Evolutionary conservation across 352 stramenopile species (phyloP), one percentile per base, ranked within the genome.

Genomic region (Pythium coloratum): DNA sequence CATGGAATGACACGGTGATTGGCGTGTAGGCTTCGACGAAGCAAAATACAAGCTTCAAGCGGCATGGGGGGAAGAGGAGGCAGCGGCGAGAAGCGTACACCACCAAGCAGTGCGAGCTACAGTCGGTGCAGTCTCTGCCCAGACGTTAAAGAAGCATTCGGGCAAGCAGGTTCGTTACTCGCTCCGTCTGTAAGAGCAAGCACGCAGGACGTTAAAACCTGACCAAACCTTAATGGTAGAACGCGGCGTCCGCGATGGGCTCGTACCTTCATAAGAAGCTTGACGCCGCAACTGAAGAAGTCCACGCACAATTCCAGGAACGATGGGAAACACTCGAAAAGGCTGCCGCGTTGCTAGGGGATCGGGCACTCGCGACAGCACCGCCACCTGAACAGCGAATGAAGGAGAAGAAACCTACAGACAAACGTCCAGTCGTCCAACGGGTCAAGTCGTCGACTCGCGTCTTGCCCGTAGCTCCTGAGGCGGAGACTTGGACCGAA

Each of bases 191-290:
- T 20, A 44, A 26, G 13, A 20, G 10, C 26, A 14, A 14, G 20
- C 12, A 20, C 18, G 2, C 24, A 26, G 10, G 3, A 34, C 30
- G 3, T 32, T n/a, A 58, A 13, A 42, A 4, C 8, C 16, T 46
- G 14, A 46, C 3, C 6, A 28, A 30, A 13, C 10, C 8, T 6
- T 59, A 0, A 55, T 9, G 20, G 1, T 47, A 67, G 58, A 54
- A 55, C 5, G 40, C 60, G 32, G 38, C 46, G 7, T 64, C 58
- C 8, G 38, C 59, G 14, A 44, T 73, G 28, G 51, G 49, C 40
- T 70, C 49, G 20, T 80, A 77, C 42, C 60, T 83, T 13, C 76
- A 86, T 49, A 86, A 87, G 62, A 87, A 80, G 40, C 64, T 86
- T 4, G 69, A 78, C 24, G 56, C 66, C 6, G 78, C 72, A 40